Base-by-base conservation (phyloP, 108 stramenopile species). In the Skeletonema tropicum region DNA sequence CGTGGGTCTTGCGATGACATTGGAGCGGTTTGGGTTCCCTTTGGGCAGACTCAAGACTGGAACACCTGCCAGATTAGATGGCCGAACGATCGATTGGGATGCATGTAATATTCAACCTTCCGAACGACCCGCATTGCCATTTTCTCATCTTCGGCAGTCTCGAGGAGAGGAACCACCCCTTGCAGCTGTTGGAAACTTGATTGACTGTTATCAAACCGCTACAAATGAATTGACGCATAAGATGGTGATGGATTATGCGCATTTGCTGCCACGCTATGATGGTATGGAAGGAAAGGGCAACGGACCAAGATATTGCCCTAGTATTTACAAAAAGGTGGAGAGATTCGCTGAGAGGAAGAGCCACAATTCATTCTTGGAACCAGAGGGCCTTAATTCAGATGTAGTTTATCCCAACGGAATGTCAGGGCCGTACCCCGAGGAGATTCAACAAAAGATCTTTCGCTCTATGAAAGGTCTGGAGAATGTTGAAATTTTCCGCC, bases 331-430 rank as follows among this genome's bases (percentile, higher is more conserved):
- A 67, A 98, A 98, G 76, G 96, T 97, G 14, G 86, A 92, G 67
- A 74, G 96, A 10, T 99, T 99, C 86, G 93, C 95, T 23, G 96
- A 98, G 49, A 86, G 97, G 25, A 76, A 70, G 25, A 79, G 90
- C 63, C 98, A 99, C 81, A 95, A 97, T 74, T 94, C 93, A 58
- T 99, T 98, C 85, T 84, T 99, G 26, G 98, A 99, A 84, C 98
- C 98, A 7, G 98, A 99, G 81, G 98, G 98, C 3, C 71, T 99
- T 17, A 92, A 92, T 74, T 94, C 97, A 1, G 80, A 97, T 72
- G 77, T 99, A 46, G 98, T 99, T 1, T 99, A 99, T 77, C 98
- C 98, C 31, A 98, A 98, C 70, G 98, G 98, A 25, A 92, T 99
- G 93, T 90, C 91, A 36, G 94, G 92, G 9, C 90, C 93, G 17